These are phyloP conservation scores for Adansonia rubrostipa DNA, from an alignment of 441 rosid genomes.

Conservation along the genomic window DNA sequence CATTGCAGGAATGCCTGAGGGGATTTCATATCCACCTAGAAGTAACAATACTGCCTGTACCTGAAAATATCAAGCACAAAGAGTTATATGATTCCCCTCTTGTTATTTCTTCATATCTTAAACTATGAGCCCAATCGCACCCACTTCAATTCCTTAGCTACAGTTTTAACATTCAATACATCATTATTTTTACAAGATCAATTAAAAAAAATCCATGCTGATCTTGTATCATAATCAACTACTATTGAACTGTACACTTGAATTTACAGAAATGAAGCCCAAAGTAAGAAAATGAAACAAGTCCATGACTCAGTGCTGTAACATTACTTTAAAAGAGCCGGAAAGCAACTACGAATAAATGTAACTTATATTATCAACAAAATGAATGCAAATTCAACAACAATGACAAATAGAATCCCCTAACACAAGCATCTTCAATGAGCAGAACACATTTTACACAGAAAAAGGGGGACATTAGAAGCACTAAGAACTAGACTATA, in stretches of 20 bases:
- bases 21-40: conserved; percentile 37
- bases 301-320: neutral
- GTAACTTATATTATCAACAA: neutral
- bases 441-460: neutral
- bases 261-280: neutral
- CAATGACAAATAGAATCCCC: neutral
- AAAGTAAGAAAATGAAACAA: neutral
- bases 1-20: conserved; percentile 31
- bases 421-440: neutral
- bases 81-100: neutral
- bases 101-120: neutral
- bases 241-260: neutral
- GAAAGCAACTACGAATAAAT: neutral
- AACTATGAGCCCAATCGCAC: neutral
- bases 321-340: neutral
- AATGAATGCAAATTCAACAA: neutral
- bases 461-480: neutral
- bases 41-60: conserved; percentile 41
- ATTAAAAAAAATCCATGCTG: neutral
- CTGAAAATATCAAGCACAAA: conserved; percentile 21
- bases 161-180: neutral
- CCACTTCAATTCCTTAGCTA: neutral
- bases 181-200: neutral
- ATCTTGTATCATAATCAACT: neutral
- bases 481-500: neutral